phyloP scores from a whole-genome alignment of 1,284 basidiomycete species.

The Naganishia sp. region DNA sequence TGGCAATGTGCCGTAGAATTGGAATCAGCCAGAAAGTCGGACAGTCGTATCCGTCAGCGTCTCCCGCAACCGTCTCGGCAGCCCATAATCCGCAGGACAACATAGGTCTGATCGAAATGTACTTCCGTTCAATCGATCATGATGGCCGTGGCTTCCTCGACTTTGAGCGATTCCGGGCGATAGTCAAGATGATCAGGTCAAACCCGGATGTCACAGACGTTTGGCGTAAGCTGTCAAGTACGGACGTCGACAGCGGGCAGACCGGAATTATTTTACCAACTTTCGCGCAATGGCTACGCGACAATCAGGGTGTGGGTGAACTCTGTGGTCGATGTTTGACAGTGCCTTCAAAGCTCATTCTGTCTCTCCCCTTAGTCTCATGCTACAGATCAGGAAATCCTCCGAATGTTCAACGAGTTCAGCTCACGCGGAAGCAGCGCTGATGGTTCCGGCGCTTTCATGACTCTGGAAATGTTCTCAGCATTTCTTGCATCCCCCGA shows the following conservation, averaged over 20 bases:
- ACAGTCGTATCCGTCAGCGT: neutral
- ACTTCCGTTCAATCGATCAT: conserved; percentile 75
- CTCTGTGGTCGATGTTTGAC: neutral
- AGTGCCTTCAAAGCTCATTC: neutral
- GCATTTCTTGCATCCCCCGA: conserved; percentile 72
- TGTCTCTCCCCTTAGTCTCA: neutral
- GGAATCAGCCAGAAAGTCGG: conserved; percentile 35
- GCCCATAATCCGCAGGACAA: neutral
- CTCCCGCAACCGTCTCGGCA: neutral
- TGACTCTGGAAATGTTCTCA: conserved; percentile 58
- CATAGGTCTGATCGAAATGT: conserved; percentile 39
- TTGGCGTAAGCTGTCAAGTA: conserved; percentile 4
- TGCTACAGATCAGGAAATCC: conserved; percentile 10
- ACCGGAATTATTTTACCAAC: neutral
- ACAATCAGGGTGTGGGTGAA: conserved; percentile 4
- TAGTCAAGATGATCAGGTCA: conserved; percentile 80
- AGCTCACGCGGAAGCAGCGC: neutral
- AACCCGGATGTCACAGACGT: conserved; percentile 63
- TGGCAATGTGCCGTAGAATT: conserved; percentile 68
- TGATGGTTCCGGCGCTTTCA: conserved; percentile 8
- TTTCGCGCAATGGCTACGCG: conserved; percentile 3
- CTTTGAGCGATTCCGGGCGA: conserved; percentile 78
- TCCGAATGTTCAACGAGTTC: conserved; percentile 1
- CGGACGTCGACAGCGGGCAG: neutral
- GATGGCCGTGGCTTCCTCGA: conserved; percentile 70